phyloP scores from a whole-genome alignment of 2,329 filamentous ascomycete genomes.

The Alternaria rosae region DNA sequence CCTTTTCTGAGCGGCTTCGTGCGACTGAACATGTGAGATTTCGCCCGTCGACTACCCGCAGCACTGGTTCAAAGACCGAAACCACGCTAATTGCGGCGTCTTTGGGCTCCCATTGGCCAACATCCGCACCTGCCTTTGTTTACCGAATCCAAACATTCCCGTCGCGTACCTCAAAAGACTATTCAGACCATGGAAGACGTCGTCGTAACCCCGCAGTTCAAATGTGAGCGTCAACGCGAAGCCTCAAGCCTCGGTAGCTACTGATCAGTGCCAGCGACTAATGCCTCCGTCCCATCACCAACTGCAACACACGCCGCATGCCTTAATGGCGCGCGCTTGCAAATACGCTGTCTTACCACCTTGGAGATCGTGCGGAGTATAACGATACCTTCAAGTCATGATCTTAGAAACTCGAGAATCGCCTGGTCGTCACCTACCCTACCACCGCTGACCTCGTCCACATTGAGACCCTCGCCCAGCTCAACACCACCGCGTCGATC shows the following conservation, averaged over 20 bases:
- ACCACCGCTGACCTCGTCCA: constrained; percentile 3
- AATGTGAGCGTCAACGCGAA: constrained; percentile 24
- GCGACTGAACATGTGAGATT: background rate
- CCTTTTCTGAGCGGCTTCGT: background rate
- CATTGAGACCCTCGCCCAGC: constrained; percentile 3
- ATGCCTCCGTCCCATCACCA: constrained; percentile 48
- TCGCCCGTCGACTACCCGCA: background rate
- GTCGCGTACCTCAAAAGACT: constrained; percentile 9
- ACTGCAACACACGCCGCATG: constrained; percentile 50
- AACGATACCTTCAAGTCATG: constrained; percentile 40
- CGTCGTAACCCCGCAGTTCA: constrained; percentile 43
- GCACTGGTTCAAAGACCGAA: background rate
- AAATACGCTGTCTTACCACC: constrained; percentile 49
- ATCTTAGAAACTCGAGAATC: constrained; percentile 39
- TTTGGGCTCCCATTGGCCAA: constrained; percentile 30
- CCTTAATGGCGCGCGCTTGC: constrained; percentile 48
- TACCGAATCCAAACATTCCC: constrained; percentile 36
- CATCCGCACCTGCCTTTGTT: constrained; percentile 30
- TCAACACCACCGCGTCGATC: constrained; percentile 33
- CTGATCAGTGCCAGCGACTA: constrained; percentile 33
- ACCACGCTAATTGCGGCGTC: constrained; percentile 17
- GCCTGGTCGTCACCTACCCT: constrained; percentile 47
- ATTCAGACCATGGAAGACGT: constrained; percentile 32
- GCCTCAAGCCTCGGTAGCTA: constrained; percentile 9
- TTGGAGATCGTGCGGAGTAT: constrained; percentile 49